Conservation (phyloP, 2,329 filamentous ascomycete genomes). For the Sordariomycetes sp. region DNA sequence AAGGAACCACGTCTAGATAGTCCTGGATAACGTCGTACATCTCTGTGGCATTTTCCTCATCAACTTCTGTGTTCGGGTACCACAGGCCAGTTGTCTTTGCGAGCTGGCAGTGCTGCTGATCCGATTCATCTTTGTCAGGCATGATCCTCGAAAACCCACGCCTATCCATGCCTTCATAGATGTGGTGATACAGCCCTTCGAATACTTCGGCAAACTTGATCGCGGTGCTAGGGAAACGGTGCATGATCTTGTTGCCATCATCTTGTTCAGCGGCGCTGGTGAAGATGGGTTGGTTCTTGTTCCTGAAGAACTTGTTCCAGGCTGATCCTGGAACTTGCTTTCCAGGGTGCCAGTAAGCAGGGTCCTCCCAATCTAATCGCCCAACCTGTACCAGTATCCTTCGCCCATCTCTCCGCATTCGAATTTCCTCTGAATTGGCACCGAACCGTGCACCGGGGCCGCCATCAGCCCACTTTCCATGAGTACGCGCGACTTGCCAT, state of each 20-base stretch:
- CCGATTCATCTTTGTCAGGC: neutral
- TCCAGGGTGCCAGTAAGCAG: conserved; percentile 5
- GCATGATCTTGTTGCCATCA: neutral
- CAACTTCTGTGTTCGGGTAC: neutral
- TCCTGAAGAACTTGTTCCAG: conserved; percentile 8
- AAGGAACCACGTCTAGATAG: conserved; percentile 1
- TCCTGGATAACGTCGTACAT: conserved; percentile 1
- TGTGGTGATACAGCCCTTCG: neutral
- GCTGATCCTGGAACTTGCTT: conserved; percentile 5
- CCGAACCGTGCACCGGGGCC: conserved; percentile 2
- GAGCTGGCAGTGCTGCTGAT: neutral
- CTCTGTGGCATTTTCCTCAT: neutral
- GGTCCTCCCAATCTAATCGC: conserved; percentile 2
- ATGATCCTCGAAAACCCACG: neutral
- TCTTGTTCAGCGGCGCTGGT: neutral
- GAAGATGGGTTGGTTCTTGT: conserved; percentile 1
- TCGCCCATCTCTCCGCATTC: conserved; percentile 1
- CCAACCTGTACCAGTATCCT: conserved; percentile 3
- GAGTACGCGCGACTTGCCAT: neutral
- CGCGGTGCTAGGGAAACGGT: conserved; percentile 1
- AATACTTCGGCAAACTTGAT: conserved; percentile 1
- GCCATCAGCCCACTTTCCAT: neutral
- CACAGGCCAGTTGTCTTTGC: neutral
- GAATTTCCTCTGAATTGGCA: conserved; percentile 1
- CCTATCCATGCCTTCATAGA: neutral